Conservation (phyloP, 2,329 filamentous ascomycete species). For the Atkinsonella texensis region DNA sequence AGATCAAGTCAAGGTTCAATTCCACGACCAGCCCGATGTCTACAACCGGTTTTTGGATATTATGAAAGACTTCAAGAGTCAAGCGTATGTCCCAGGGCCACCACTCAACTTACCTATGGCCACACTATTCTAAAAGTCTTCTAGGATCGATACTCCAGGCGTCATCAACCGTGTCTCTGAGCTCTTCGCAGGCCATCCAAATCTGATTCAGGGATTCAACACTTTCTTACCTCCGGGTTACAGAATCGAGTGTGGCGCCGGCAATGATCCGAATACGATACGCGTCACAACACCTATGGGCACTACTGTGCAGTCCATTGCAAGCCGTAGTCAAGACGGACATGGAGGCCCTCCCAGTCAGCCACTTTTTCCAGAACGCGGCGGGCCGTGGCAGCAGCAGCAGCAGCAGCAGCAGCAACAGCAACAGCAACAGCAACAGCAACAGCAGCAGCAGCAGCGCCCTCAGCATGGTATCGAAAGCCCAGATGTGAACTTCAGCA, state of each 20-base stretch:
- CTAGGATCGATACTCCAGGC: slow-evolving; percentile 84
- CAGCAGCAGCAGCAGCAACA: slow-evolving; percentile 34
- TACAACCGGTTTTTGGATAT: slow-evolving; percentile 97
- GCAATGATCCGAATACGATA: slow-evolving; percentile 91
- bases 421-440: too few relatives aligned
- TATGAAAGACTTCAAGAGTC: slow-evolving; percentile 99
- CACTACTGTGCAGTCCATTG: slow-evolving; percentile 88
- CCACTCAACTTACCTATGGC: slow-evolving; percentile 21
- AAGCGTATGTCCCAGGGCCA: slow-evolving; percentile 53
- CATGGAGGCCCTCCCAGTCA: slow-evolving; percentile 27
- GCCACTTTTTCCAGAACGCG: slow-evolving; percentile 35
- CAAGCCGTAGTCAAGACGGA: slow-evolving; percentile 35
- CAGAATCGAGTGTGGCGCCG: slow-evolving; percentile 87
- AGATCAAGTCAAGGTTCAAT: slow-evolving; percentile 97
- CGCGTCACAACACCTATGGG: slow-evolving; percentile 94
- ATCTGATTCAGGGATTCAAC: slow-evolving; percentile 94
- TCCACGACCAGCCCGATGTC: slow-evolving; percentile 91
- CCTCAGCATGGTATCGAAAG: slow-evolving; percentile 49
- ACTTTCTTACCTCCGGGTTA: slow-evolving; percentile 95
- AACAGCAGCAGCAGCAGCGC: slow-evolving; percentile 35
- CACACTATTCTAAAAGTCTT: slow-evolving; percentile 53
- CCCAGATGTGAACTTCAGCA: slow-evolving; percentile 49
- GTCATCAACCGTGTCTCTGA: slow-evolving; percentile 95
- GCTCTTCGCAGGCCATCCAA: slow-evolving; percentile 90
- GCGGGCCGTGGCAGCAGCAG: slow-evolving; percentile 37